A percentile compares a stretch with the other conserved stretches of the same genome.
Conservation (phyloP, 768 basidiomycete genomes). For the Suillus decipiens region DNA sequence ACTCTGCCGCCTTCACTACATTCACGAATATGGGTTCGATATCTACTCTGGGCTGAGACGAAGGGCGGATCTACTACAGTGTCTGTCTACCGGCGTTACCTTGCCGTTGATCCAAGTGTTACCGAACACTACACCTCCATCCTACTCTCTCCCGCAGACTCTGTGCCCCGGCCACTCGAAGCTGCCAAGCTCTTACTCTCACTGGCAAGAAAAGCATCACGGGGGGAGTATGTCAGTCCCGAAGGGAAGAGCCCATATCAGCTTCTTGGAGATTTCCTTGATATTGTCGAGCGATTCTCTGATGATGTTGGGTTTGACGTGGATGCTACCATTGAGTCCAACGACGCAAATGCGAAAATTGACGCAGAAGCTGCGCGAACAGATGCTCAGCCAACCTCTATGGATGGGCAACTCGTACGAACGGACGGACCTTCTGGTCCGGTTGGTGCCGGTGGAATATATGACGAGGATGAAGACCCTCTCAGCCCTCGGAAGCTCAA, state of each 20-base stretch:
- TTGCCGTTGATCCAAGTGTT: constrained; percentile 75
- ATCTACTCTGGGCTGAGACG: constrained; percentile 88
- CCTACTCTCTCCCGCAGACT: constrained; percentile 58
- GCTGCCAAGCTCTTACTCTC: constrained; percentile 89
- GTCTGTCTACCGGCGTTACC: constrained; percentile 85
- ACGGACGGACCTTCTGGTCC: constrained; percentile 67
- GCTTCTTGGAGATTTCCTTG: constrained; percentile 88
- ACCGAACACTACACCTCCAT: constrained; percentile 78
- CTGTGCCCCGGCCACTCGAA: constrained; percentile 80
- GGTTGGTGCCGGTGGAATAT: constrained; percentile 52
- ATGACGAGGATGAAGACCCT: constrained; percentile 87
- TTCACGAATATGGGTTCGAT: constrained; percentile 88
- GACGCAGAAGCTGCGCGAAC: constrained; percentile 43
- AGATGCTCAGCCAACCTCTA: too few relatives aligned
- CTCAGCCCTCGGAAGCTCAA: constrained; percentile 70
- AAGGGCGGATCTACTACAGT: constrained; percentile 80
- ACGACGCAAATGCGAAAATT: constrained; percentile 48
- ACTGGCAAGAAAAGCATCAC: constrained; percentile 79
- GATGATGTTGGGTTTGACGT: constrained; percentile 92
- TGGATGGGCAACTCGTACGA: constrained; percentile 58
- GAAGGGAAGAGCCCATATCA: constrained; percentile 97
- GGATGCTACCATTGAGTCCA: constrained; percentile 66
- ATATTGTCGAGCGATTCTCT: constrained; percentile 85
- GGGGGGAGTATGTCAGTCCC: constrained; percentile 81
- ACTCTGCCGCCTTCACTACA: constrained; percentile 94